A percentile compares a stretch with the other conserved stretches of the same genome.
Evolutionary conservation across 495 filamentous ascomycete genomes (phyloP).

Genomic region (Aspergillus saccharolyticus): DNA sequence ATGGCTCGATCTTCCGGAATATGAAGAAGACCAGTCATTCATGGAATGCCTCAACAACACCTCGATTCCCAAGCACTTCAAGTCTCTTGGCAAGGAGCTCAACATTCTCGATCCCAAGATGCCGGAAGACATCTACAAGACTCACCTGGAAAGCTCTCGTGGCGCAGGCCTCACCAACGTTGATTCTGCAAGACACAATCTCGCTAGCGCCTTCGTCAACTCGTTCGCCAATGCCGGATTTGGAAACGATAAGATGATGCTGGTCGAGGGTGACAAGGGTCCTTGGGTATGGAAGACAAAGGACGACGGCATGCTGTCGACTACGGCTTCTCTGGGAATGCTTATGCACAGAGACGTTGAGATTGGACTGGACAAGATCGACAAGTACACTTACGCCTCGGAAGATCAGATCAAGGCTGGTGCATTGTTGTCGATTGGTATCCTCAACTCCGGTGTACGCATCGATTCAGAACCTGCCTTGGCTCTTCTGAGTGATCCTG

Average conservation of each 20-base stretch:
- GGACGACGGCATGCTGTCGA: conserved; percentile 95
- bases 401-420: conserved; percentile 90
- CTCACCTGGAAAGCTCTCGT: conserved; percentile 89
- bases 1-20: conserved; percentile 63
- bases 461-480: conserved; percentile 82
- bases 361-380: conserved; percentile 80
- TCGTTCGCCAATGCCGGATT: conserved; percentile 94
- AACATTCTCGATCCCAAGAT: conserved; percentile 96
- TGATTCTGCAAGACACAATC: conserved; percentile 91
- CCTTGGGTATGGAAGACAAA: conserved; percentile 99
- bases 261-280: conserved; percentile 70
- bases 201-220: conserved; percentile 95
- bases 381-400: conserved; percentile 78
- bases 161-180: conserved; percentile 89
- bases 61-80: conserved; percentile 86
- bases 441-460: conserved; percentile 87
- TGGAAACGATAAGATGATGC: conserved; percentile 95
- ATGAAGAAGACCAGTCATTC: conserved; percentile 65
- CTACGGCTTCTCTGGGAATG: conserved; percentile 86
- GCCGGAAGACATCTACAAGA: conserved; percentile 99
- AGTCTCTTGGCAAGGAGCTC: conserved; percentile 86
- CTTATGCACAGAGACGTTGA: conserved; percentile 89
- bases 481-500: conserved; percentile 72
- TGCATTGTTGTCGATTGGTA: conserved; percentile 81
- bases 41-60: conserved; percentile 81